Percentiles rank a stretch among this genome's conserved stretches.
phyloP scores from a whole-genome alignment of 306 rosid species.

The Ormosia semicastrata region DNA sequence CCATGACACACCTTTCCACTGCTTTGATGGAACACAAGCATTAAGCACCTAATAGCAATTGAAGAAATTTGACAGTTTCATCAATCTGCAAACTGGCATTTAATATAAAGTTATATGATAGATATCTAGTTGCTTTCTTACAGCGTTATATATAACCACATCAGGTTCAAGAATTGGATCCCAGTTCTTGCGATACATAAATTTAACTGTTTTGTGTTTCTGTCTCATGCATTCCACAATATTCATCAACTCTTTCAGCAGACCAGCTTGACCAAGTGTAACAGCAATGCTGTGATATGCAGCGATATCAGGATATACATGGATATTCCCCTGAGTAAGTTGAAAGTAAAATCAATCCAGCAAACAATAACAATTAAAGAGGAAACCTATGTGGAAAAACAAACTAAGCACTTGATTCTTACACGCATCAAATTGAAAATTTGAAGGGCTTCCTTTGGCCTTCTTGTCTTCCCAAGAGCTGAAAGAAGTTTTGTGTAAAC shows the following conservation, averaged over 20 bases:
- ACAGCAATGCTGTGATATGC: slow-evolving; percentile 93
- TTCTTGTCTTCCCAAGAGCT: slow-evolving; percentile 83
- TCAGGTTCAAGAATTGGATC: slow-evolving; percentile 82
- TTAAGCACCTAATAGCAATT: slow-evolving; percentile 69
- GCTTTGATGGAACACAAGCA: slow-evolving; percentile 77
- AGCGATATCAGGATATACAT: slow-evolving; percentile 85
- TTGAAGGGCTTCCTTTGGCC: slow-evolving; percentile 79
- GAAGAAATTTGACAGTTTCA: slow-evolving; percentile 14
- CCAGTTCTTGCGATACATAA: slow-evolving; percentile 59
- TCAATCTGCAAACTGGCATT: slow-evolving; percentile 23
- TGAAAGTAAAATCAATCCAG: slow-evolving; percentile 31
- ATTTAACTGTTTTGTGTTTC: slow-evolving; percentile 53
- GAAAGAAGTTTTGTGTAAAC: slow-evolving; percentile 89
- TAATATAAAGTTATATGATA: slow-evolving; percentile 13
- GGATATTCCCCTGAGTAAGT: slow-evolving; percentile 63
- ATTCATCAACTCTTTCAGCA: slow-evolving; percentile 68
- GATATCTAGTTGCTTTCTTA: slow-evolving; percentile 43
- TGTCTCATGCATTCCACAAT: slow-evolving; percentile 76
- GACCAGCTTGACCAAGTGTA: slow-evolving; percentile 94
- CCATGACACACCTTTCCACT: slow-evolving; percentile 91
- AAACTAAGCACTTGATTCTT: slow-evolving; percentile 43
- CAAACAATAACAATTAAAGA: slow-evolving; percentile 17
- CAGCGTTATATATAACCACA: slow-evolving; percentile 82
- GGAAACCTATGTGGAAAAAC: slow-evolving; percentile 2
- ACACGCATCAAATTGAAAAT: slow-evolving; percentile 80